Base-by-base conservation (phyloP, 2,329 filamentous ascomycete genomes). In the Nemania abortiva region DNA sequence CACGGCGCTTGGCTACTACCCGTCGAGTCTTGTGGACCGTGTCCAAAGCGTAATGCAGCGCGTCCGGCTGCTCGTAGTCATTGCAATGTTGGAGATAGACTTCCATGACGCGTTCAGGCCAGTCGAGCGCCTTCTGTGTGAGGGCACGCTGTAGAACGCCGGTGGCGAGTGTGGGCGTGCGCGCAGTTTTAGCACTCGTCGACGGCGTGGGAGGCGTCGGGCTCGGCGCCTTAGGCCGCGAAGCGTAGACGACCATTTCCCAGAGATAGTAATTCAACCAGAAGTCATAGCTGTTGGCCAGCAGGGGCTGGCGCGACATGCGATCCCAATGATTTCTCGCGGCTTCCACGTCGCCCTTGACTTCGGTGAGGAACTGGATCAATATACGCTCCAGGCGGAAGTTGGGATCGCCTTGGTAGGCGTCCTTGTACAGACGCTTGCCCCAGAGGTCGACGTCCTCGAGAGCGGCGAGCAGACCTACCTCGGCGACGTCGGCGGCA, bases 261-360 rank as follows among this genome's bases (percentile, higher is more conserved):
- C 94, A 98, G 62, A 91, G 86, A 81, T 98, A 98, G 80, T 94
- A 98, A 52, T 91, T 90, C 64, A 95, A 86, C 96, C 96, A 99
- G 79, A 98, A 98, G 75, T 97, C 94, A 77, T 95, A 94, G 74
- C 90, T 95, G 74, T 94, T 89, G 34, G 90, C 90, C 65, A 94
- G 82, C 3, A 89, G 89, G 20, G 87, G 84, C n/a, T 88, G 83
- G 24, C 88, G 79, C 3, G 85, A 87, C 34, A 98, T 85, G 20
- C 88, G 88, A 72, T 92, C 89, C 90, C 93, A 98, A 56, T 92
- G 88, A 18, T 87, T 86, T 47, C 96, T 89, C 2, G 95, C 96
- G 65, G 91, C 91, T 22, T 93, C 89, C 61, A 93, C 84, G 49
- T 92, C 91, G 29, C 90, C 90, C 73, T 93, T 94, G 74, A 92